Percentiles rank a stretch among this genome's conserved stretches.
Conservation (phyloP, 2,329 filamentous ascomycete genomes). For the Nemania serpens region DNA sequence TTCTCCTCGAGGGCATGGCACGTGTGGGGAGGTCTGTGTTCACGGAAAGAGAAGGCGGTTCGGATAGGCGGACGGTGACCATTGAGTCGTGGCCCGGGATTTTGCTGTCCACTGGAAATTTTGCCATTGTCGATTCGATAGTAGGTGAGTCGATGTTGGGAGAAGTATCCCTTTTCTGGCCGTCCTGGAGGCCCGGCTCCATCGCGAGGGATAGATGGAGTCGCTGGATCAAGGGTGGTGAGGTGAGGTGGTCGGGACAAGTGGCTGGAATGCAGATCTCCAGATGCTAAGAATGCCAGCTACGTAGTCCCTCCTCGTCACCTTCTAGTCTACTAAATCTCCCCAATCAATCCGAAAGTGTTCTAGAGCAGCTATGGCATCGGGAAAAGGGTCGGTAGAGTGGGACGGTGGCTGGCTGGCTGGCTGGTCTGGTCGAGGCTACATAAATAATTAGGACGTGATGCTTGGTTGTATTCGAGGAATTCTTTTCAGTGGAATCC, state of each 20-base stretch:
- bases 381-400: conserved; percentile 21
- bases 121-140: conserved; percentile 29
- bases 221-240: neutral
- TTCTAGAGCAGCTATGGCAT: conserved; percentile 29
- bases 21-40: conserved; percentile 47
- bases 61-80: conserved; percentile 77
- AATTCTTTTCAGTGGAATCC: conserved; percentile 4
- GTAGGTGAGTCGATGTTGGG: conserved; percentile 22
- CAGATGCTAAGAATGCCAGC: conserved; percentile 35
- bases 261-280: conserved; percentile 39
- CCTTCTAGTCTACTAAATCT: conserved; percentile 26
- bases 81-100: conserved; percentile 65
- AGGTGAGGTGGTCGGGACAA: conserved; percentile 31
- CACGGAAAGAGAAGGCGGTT: conserved; percentile 59
- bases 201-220: conserved; percentile 36
- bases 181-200: conserved; percentile 35
- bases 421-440: neutral
- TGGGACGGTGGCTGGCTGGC: neutral
- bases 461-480: conserved; percentile 12
- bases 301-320: conserved; percentile 14
- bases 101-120: conserved; percentile 33
- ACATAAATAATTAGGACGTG: conserved; percentile 6
- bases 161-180: conserved; percentile 30
- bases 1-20: conserved; percentile 38
- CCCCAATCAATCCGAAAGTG: conserved; percentile 27